Percentiles rank a stretch among this genome's conserved stretches.
Evolutionary conservation across 495 filamentous ascomycete genomes (phyloP).

Genomic region (Bombardia bombarda): DNA sequence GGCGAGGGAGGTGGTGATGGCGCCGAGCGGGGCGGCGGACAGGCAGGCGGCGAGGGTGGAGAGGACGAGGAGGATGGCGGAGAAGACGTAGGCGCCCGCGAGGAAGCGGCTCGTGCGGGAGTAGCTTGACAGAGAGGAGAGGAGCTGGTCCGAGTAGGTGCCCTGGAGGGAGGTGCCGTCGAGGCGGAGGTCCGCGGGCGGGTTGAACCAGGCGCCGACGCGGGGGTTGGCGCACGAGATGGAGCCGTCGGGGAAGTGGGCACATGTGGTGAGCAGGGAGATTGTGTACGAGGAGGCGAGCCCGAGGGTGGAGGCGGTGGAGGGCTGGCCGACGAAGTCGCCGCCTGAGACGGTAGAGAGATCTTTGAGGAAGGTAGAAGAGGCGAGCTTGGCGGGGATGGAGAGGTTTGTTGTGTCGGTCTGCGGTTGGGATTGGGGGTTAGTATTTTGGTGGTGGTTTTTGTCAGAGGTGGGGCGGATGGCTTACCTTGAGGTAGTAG

Average conservation of each 20-base stretch:
- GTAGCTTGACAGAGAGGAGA: conserved; percentile 17
- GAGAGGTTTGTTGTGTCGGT: conserved; percentile 20
- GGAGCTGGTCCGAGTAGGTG: conserved; percentile 11
- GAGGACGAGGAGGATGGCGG: conserved; percentile 13
- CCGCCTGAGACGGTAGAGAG: conserved; percentile 19
- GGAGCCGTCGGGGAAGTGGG: conserved; percentile 11
- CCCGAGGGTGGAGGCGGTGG: conserved; percentile 21
- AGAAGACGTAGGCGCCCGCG: conserved; percentile 21
- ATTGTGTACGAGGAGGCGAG: conserved; percentile 23
- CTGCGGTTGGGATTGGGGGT: conserved; percentile 6
- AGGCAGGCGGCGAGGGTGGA: conserved; percentile 18
- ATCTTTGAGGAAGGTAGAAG: conserved; percentile 23
- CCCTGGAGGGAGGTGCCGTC: conserved; percentile 15
- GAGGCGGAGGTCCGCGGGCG: conserved; percentile 23
- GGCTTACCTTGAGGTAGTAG: conserved; percentile 25
- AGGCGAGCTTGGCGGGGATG: conserved; percentile 21
- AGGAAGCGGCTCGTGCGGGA: conserved; percentile 19
- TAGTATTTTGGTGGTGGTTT: background rate
- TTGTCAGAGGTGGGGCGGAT: too few relatives aligned
- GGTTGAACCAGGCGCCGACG: conserved; percentile 28
- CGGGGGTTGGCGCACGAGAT: conserved; percentile 18
- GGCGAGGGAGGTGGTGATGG: conserved; percentile 14
- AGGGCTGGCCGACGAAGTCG: conserved; percentile 22
- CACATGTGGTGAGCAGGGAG: conserved; percentile 27
- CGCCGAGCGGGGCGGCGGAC: conserved; percentile 4